A percentile compares a stretch with the other conserved stretches of the same genome.
Evolutionary conservation across 1,284 basidiomycete genomes (phyloP).

Genomic region (Porodaedalea pini): DNA sequence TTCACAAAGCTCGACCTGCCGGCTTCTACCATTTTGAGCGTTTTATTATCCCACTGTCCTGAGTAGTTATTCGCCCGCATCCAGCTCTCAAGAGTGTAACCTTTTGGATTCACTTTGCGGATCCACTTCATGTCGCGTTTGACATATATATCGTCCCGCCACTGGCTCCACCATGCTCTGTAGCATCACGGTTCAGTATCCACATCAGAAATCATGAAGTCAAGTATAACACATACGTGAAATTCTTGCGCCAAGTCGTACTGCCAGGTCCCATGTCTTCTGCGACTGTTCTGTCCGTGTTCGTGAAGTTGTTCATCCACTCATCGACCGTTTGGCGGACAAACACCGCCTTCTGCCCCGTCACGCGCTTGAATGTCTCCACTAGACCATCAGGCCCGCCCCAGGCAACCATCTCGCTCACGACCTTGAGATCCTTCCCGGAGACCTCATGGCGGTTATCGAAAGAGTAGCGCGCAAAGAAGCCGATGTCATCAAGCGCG

Average conservation of each 20-base stretch:
- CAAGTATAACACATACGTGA: conserved; percentile 25
- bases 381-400: conserved; percentile 34
- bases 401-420: conserved; percentile 43
- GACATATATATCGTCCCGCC: conserved; percentile 41
- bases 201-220: neutral
- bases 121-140: conserved; percentile 43
- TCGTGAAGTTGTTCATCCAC: conserved; percentile 37
- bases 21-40: conserved; percentile 25
- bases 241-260: conserved; percentile 35
- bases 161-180: conserved; percentile 38
- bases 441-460: conserved; percentile 40
- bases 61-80: conserved; percentile 27
- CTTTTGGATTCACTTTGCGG: conserved; percentile 34
- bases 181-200: neutral
- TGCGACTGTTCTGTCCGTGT: conserved; percentile 35
- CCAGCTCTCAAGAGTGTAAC: conserved; percentile 28
- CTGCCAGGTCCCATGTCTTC: conserved; percentile 6
- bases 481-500: conserved; percentile 43
- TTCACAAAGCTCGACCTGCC: no score
- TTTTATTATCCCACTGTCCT: conserved; percentile 11
- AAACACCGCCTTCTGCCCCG: conserved; percentile 39
- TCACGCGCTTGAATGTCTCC: conserved; percentile 42
- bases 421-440: conserved; percentile 38
- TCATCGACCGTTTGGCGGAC: conserved; percentile 38
- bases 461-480: conserved; percentile 46